These are phyloP conservation scores for Didymella segeticola DNA, from an alignment of 2,329 filamentous ascomycete genomes.

Conservation along the genomic window DNA sequence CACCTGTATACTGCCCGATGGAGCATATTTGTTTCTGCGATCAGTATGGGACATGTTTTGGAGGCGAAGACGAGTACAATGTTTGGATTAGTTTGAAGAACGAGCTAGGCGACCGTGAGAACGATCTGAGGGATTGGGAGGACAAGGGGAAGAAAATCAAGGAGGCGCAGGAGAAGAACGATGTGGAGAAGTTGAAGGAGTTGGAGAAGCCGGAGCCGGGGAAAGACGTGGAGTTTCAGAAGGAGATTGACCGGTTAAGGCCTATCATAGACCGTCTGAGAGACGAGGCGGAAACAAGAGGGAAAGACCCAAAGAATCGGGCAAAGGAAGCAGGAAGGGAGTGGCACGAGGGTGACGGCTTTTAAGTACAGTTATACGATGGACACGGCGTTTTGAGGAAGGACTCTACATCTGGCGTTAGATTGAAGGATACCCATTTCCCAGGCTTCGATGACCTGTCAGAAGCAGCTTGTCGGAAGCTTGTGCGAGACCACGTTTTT, in stretches of 20 bases:
- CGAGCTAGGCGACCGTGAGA: slow-evolving; percentile 50
- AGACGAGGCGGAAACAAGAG: slow-evolving; percentile 57
- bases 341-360: slow-evolving; percentile 64
- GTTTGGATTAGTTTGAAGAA: slow-evolving; percentile 57
- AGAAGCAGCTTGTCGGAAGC: no score
- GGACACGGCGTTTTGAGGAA: neutral
- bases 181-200: slow-evolving; percentile 39
- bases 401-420: neutral
- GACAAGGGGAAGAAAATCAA: slow-evolving; percentile 48
- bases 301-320: slow-evolving; percentile 58
- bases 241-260: slow-evolving; percentile 54
- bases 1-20: slow-evolving; percentile 56
- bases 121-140: slow-evolving; percentile 53
- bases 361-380: slow-evolving; percentile 43
- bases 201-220: slow-evolving; percentile 45
- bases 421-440: slow-evolving; percentile 2
- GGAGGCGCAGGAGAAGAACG: slow-evolving; percentile 44
- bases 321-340: slow-evolving; percentile 60
- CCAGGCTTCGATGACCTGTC: no score
- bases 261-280: slow-evolving; percentile 52
- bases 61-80: slow-evolving; percentile 56
- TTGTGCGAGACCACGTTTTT: no score
- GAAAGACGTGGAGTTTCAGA: slow-evolving; percentile 52
- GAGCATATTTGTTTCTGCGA: slow-evolving; percentile 69
- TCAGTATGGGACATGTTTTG: slow-evolving; percentile 68